Evolutionary conservation across 169 alveolate genomes (phyloP).

Genomic region (Eimeria sp.): DNA sequence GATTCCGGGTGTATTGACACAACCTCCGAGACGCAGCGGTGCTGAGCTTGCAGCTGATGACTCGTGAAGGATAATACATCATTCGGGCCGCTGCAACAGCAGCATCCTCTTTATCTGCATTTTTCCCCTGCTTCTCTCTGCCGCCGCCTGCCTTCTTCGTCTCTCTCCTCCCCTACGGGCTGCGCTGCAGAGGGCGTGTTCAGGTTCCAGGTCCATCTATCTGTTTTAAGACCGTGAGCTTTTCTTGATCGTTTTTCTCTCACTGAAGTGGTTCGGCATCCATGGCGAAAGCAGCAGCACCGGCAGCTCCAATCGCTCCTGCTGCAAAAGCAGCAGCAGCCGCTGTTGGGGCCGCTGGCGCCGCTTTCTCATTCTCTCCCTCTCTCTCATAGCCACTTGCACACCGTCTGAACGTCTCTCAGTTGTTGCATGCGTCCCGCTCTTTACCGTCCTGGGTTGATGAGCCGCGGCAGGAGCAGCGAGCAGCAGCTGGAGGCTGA

Average conservation of each 20-base stretch:
- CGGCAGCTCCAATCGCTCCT: not conserved
- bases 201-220: not conserved
- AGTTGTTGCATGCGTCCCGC: conserved; percentile 19
- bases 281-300: not conserved
- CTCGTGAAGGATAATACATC: not conserved
- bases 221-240: conserved; percentile 16
- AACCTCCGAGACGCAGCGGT: conserved; percentile 14
- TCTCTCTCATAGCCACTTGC: not conserved
- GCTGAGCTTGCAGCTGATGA: not conserved
- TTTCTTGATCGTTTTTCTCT: not conserved
- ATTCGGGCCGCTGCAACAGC: not conserved
- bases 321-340: not conserved
- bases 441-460: not conserved
- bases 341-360: not conserved
- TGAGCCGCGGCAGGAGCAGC: not conserved
- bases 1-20: conserved; percentile 8
- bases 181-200: not conserved
- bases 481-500: not conserved
- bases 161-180: not conserved
- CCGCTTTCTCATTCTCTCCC: not conserved
- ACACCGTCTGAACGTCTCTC: conserved; percentile 3
- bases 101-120: conserved; percentile 3
- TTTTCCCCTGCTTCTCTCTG: not conserved
- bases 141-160: not conserved
- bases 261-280: not conserved